Evolutionary conservation across 2,329 filamentous ascomycete species (phyloP).

Genomic region (Trichoderma asperellum): DNA sequence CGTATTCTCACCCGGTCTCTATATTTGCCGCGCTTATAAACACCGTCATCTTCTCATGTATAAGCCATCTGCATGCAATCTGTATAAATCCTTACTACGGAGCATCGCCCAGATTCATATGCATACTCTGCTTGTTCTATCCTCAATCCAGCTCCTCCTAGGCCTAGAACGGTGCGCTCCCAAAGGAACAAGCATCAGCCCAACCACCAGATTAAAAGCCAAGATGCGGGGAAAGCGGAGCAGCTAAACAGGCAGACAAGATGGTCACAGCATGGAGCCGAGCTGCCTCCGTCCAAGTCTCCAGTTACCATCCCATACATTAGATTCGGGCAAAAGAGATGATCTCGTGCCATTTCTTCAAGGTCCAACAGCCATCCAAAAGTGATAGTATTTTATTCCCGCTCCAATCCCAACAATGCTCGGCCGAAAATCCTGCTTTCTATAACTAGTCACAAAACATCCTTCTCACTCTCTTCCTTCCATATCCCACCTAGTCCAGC

Average conservation of each 20-base stretch:
- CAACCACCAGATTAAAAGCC: background rate
- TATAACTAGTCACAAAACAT: conserved; percentile 17
- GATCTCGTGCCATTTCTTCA: background rate
- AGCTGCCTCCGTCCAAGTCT: background rate
- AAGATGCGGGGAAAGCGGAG: conserved; percentile 24
- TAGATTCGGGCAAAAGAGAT: background rate
- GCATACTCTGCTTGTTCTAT: background rate
- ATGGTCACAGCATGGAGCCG: background rate
- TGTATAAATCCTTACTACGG: background rate
- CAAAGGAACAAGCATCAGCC: background rate
- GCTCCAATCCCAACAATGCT: conserved; percentile 12
- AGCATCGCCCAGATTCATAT: background rate
- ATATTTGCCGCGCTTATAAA: background rate
- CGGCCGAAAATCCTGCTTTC: background rate
- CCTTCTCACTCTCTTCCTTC: background rate
- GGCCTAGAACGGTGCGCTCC: background rate
- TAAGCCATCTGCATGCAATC: background rate
- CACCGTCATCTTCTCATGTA: background rate
- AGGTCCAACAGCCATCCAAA: background rate
- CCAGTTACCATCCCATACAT: background rate
- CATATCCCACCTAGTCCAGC: background rate
- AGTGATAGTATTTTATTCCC: background rate
- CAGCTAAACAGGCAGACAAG: background rate
- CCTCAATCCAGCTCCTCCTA: background rate
- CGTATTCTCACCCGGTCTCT: background rate